phyloP scores from a whole-genome alignment of 2,329 filamentous ascomycete genomes.

The Beauveria caledonica region DNA sequence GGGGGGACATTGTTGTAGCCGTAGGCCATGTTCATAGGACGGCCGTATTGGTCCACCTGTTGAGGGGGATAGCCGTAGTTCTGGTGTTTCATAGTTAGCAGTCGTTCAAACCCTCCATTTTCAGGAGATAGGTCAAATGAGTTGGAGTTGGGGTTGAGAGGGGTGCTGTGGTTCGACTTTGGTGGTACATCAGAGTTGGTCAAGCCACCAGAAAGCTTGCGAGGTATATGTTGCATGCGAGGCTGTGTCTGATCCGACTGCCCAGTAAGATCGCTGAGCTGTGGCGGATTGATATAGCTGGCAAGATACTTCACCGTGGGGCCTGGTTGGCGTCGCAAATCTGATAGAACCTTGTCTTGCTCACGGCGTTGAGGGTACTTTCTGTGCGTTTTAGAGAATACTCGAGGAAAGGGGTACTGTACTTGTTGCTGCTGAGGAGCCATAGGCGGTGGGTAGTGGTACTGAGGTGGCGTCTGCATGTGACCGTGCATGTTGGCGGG shows the following conservation, averaged over 20 bases:
- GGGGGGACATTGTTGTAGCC: slow-evolving; percentile 39
- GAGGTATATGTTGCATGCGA: not conserved
- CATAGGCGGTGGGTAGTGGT: slow-evolving; percentile 51
- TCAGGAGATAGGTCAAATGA: slow-evolving; percentile 58
- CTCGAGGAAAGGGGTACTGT: slow-evolving; percentile 36
- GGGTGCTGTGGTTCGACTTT: slow-evolving; percentile 7
- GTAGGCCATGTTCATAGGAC: slow-evolving; percentile 32
- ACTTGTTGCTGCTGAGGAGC: slow-evolving; percentile 56
- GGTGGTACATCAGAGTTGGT: not conserved
- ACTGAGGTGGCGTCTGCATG: slow-evolving; percentile 54
- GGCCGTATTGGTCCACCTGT: slow-evolving; percentile 31
- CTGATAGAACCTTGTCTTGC: slow-evolving; percentile 11
- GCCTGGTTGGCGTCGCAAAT: slow-evolving; percentile 5
- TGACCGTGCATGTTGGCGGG: slow-evolving; percentile 43
- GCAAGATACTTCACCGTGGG: not conserved
- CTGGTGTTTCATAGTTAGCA: slow-evolving; percentile 66
- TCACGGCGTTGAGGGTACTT: slow-evolving; percentile 4
- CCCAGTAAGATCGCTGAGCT: slow-evolving; percentile 3
- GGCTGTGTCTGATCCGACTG: not conserved
- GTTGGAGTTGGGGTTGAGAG: slow-evolving; percentile 24
- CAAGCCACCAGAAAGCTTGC: not conserved
- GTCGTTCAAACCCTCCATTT: slow-evolving; percentile 61
- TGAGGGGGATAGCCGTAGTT: slow-evolving; percentile 46
- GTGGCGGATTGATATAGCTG: slow-evolving; percentile 1
- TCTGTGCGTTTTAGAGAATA: slow-evolving; percentile 1